These are phyloP conservation scores for Jacaranda copaia DNA, from an alignment of 257 asterid species.

Conservation along the genomic window DNA sequence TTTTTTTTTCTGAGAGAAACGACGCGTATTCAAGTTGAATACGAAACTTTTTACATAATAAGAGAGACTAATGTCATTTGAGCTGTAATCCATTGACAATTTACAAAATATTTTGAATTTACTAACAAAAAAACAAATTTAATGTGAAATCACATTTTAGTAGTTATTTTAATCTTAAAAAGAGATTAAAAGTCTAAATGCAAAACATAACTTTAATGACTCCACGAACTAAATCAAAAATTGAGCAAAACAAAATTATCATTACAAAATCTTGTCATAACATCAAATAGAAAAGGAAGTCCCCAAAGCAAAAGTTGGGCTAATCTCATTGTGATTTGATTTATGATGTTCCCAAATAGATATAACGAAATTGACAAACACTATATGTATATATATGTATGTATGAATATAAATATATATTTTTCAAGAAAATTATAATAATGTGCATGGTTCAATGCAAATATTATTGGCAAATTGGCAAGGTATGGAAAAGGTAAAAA, in stretches of 20 bases:
- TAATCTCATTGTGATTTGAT: not conserved
- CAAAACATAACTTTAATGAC: not conserved
- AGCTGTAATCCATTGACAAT: too few relatives aligned
- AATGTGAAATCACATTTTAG: too few relatives aligned
- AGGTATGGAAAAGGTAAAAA: slow-evolving; percentile 34
- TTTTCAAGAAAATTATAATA: not conserved
- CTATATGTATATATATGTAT: not conserved
- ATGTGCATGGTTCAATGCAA: not conserved
- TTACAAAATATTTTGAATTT: too few relatives aligned
- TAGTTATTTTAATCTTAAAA: not conserved
- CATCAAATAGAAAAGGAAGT: not conserved
- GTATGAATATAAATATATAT: not conserved
- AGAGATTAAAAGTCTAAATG: not conserved
- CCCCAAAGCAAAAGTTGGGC: not conserved
- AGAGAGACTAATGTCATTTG: too few relatives aligned
- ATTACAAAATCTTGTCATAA: not conserved
- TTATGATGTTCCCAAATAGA: not conserved
- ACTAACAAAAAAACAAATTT: not conserved
- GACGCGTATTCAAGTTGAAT: too few relatives aligned
- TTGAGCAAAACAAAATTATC: not conserved
- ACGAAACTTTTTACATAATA: too few relatives aligned
- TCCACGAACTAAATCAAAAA: not conserved
- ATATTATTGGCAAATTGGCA: not conserved
- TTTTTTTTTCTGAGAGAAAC: too few relatives aligned
- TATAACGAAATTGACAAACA: slow-evolving; percentile 1